Evolutionary conservation across 2,329 filamentous ascomycete species (phyloP).

Genomic region (Volutella citrinella): DNA sequence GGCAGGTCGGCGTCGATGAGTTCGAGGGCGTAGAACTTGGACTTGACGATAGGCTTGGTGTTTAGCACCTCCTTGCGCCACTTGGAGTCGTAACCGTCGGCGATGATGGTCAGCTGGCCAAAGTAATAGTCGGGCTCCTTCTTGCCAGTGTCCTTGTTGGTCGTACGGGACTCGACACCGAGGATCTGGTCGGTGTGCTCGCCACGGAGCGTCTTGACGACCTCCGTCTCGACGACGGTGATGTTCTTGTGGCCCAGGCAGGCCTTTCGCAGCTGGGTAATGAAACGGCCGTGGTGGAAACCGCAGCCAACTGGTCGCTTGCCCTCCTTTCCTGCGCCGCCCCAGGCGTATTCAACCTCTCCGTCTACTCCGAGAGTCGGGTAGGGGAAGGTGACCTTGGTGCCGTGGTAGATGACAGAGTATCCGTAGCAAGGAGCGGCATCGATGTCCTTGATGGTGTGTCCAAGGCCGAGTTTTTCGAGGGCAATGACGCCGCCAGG

Average conservation of each 20-base stretch:
- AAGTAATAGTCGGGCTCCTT: conserved; percentile 77
- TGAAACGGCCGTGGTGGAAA: conserved; percentile 95
- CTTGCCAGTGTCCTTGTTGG: conserved; percentile 50
- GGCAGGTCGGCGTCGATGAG: conserved; percentile 84
- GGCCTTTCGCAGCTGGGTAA: conserved; percentile 73
- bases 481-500: conserved; percentile 85
- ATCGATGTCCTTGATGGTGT: conserved; percentile 88
- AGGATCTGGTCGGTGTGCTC: conserved; percentile 69
- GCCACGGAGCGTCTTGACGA: conserved; percentile 69
- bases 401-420: conserved; percentile 77
- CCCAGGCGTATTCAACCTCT: conserved; percentile 35
- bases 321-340: conserved; percentile 31
- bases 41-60: conserved; percentile 66
- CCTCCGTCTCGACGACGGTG: conserved; percentile 87
- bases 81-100: conserved; percentile 89
- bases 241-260: conserved; percentile 78
- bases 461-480: conserved; percentile 71
- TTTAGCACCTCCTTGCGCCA: conserved; percentile 79
- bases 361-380: conserved; percentile 57
- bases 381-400: conserved; percentile 75
- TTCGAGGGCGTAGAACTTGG: conserved; percentile 92
- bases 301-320: conserved; percentile 64
- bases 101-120: conserved; percentile 80
- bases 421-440: conserved; percentile 81
- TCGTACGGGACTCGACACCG: conserved; percentile 74